Evolutionary conservation across 805 yeast species (phyloP).

Genomic region (Kluyveromyces wickerhamii): DNA sequence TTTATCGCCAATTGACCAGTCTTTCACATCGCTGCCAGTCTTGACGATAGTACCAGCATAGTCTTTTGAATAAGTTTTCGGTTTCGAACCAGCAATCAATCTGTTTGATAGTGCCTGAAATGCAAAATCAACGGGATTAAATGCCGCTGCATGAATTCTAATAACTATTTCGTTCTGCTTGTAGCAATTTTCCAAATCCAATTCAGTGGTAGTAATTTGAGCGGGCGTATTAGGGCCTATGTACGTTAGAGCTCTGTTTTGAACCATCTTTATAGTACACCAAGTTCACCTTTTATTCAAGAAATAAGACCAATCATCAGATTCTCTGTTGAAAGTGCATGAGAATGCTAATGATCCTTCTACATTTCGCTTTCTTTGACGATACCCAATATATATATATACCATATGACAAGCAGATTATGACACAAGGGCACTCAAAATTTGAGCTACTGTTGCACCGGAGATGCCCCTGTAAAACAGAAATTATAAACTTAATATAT

Average conservation of each 20-base stretch:
- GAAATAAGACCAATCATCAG: too few species aligned
- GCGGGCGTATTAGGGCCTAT: constrained; percentile 16
- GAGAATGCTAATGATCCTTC: too few species aligned
- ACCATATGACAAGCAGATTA: too few species aligned
- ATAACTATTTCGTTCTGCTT: constrained; percentile 22
- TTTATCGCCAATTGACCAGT: constrained; percentile 21
- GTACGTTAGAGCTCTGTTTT: constrained; percentile 21
- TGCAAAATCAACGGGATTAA: constrained; percentile 26
- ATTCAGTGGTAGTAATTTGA: constrained; percentile 11
- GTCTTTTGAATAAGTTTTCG: constrained; percentile 24
- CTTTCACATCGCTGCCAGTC: constrained; percentile 18
- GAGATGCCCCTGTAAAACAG: too few species aligned
- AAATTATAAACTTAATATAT: too few species aligned
- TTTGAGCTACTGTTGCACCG: too few species aligned
- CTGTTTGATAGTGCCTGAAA: constrained; percentile 12
- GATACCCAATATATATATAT: too few species aligned
- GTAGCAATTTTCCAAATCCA: constrained; percentile 22
- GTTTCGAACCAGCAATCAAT: constrained; percentile 5
- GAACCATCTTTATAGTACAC: constrained; percentile 9
- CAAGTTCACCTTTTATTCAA: too few species aligned
- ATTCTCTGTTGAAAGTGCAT: too few species aligned
- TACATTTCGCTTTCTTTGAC: too few species aligned
- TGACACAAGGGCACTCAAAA: too few species aligned
- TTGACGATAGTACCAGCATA: constrained; percentile 25
- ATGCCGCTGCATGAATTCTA: constrained; percentile 24